Conservation (phyloP, 345 rosid species). For the Viola odorata region DNA sequence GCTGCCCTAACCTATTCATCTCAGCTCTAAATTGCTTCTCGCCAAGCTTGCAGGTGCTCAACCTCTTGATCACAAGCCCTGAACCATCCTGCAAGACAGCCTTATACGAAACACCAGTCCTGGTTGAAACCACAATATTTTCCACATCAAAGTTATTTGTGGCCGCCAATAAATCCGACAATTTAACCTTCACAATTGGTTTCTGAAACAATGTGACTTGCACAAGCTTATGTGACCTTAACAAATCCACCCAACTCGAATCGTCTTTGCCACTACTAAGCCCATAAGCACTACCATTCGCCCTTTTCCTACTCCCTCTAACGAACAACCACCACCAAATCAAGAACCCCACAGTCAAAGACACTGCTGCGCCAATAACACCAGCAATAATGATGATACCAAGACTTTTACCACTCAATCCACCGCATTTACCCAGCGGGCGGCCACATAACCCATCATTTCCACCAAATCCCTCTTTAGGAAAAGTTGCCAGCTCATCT, state of each 20-base stretch:
- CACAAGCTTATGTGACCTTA: slow-evolving; percentile 55
- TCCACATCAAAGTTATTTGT: slow-evolving; percentile 58
- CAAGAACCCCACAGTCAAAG: slow-evolving; percentile 64
- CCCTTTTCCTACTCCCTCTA: slow-evolving; percentile 36
- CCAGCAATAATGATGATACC: slow-evolving; percentile 80
- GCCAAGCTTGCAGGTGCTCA: slow-evolving; percentile 47
- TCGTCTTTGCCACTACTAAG: slow-evolving; percentile 35
- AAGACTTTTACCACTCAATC: slow-evolving; percentile 69
- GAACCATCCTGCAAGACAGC: slow-evolving; percentile 89
- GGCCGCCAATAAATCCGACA: slow-evolving; percentile 78
- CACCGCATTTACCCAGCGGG: slow-evolving; percentile 61
- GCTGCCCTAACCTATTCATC: slow-evolving; percentile 65
- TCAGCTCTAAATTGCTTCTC: slow-evolving; percentile 74
- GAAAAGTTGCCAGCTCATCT: slow-evolving; percentile 27
- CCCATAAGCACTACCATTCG: slow-evolving; percentile 15
- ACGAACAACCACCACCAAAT: slow-evolving; percentile 83
- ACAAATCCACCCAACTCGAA: slow-evolving; percentile 46
- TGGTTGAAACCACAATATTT: slow-evolving; percentile 46
- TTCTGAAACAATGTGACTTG: slow-evolving; percentile 89
- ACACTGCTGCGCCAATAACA: slow-evolving; percentile 71
- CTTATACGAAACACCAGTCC: slow-evolving; percentile 71
- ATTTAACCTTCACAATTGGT: slow-evolving; percentile 73
- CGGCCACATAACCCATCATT: slow-evolving; percentile 72
- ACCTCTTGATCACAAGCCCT: slow-evolving; percentile 68
- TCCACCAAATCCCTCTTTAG: slow-evolving; percentile 46